Base-by-base conservation (phyloP, 2,329 filamentous ascomycete species). In the Cercospora zeae-maydis region DNA sequence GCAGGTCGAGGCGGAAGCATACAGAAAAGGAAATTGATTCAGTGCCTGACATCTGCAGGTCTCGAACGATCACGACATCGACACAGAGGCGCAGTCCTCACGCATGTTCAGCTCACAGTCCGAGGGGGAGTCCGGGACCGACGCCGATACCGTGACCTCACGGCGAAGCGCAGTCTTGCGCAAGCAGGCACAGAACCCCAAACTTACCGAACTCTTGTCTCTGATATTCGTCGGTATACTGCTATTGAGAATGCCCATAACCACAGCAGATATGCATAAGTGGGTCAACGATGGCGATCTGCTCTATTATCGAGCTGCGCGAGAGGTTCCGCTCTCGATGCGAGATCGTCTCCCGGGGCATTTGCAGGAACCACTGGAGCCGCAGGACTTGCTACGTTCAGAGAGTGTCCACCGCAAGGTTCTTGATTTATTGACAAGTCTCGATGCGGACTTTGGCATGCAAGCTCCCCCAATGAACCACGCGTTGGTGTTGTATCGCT, bases 181-280 rank as follows among this genome's bases (percentile, higher is more conserved):
- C 27, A 79, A 80, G 75, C 76, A 56, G 68, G 74, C 73, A 71
- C 85, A 69, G 8, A 71, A 73, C 2, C 92, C 93, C 1, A 86
- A 80, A 57, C 78, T 96, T 36, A 78, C 90, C 45, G 93, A 96
- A 68, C 89, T 88, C 0, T 76, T 98, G 58, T 87, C 82, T 1
- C 75, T 96, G 10, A 92, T 90, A 72, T 97, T 97, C 77, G 76
- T 97, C 34, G 93, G 86, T 1, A 86, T 86, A 37, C 71, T 95
- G 51, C 79, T 96, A 27, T 80, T 96, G 69, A 86, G 89, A 61
- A 80, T 95, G 61, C 92, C 93, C 0, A 81, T 91, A n/a, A 86
- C 87, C 21, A 79, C 93, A 7, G 88, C 86, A 10, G 90, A 96
- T 67, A 76, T 98, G 11, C 82, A 82, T 66, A 73, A 73, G 49